phyloP scores from a whole-genome alignment of 2,329 filamentous ascomycete species.

The Lasiodiplodia sp. region DNA sequence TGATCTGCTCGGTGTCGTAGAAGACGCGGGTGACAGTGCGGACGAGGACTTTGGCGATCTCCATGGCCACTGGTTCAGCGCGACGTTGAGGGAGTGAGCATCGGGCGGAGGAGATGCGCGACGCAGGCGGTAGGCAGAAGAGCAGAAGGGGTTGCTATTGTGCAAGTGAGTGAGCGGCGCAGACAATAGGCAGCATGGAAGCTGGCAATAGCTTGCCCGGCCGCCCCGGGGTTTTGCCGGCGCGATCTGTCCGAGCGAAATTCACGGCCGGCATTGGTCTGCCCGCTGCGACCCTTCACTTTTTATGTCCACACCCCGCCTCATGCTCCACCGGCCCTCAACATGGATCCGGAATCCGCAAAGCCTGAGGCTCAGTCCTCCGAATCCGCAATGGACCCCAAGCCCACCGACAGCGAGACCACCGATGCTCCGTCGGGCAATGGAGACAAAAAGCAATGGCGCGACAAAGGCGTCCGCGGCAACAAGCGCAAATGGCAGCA shows the following conservation, averaged over 20 bases:
- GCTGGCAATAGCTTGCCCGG: background rate
- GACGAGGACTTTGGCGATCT: conserved; percentile 78
- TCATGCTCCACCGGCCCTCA: conserved; percentile 38
- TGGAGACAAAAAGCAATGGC: conserved; percentile 22
- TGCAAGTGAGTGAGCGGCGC: background rate
- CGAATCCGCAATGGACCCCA: conserved; percentile 38
- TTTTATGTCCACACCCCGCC: conserved; percentile 7
- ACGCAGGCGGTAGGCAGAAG: background rate
- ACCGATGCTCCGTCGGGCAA: conserved; percentile 7
- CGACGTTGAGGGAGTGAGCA: background rate
- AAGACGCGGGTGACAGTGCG: conserved; percentile 87
- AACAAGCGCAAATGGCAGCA: conserved; percentile 43
- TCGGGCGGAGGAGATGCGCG: conserved; percentile 12
- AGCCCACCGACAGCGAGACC: conserved; percentile 11
- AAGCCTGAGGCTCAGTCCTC: conserved; percentile 18
- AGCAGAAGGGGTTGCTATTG: background rate
- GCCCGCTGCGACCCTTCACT: background rate
- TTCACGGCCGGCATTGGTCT: background rate
- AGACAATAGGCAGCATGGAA: background rate
- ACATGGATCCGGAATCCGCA: conserved; percentile 38
- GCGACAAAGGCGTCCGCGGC: conserved; percentile 26
- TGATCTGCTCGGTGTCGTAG: conserved; percentile 83
- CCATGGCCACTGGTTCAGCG: conserved; percentile 53
- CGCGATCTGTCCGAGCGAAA: conserved; percentile 11
- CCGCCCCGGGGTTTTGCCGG: background rate